Conservation (phyloP, 164 flowering plant species). For the Litsea cubeba region DNA sequence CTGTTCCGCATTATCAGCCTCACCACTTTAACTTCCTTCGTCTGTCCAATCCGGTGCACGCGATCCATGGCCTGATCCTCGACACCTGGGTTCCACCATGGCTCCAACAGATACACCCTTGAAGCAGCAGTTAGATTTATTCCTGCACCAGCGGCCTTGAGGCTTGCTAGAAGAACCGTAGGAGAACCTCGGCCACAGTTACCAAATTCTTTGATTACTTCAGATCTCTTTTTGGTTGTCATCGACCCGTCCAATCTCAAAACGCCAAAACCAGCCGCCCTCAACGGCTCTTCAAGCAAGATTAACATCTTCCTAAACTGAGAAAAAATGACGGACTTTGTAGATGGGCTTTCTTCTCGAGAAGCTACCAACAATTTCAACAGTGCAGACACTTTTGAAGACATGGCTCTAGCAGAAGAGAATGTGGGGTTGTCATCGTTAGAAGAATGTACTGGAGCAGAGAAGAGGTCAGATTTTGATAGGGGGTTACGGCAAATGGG, state of each 20-base stretch:
- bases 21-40: constrained; percentile 65
- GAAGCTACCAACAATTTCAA: constrained; percentile 50
- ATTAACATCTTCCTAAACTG: constrained; percentile 82
- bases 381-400: constrained; percentile 67
- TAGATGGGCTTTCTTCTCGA: constrained; percentile 36
- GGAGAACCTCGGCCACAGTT: constrained; percentile 31
- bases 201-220: constrained; percentile 58
- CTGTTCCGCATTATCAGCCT: constrained; percentile 65
- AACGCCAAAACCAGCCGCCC: constrained; percentile 61
- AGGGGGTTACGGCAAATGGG: constrained; percentile 78
- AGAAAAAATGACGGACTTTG: constrained; percentile 79
- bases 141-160: constrained; percentile 75
- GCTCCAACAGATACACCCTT: constrained; percentile 77
- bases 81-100: constrained; percentile 98
- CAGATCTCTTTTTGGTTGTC: constrained; percentile 63
- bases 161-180: constrained; percentile 73
- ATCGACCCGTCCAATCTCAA: constrained; percentile 75
- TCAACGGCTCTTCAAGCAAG: constrained; percentile 67
- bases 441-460: constrained; percentile 53
- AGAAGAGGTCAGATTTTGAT: constrained; percentile 62
- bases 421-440: constrained; percentile 11
- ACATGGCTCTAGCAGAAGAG: constrained; percentile 18
- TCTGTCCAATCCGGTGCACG: constrained; percentile 88
- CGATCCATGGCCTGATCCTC: constrained; percentile 98
- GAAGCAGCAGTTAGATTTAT: constrained; percentile 84